These are phyloP conservation scores for Epichloe sylvatica DNA, from an alignment of 2,329 filamentous ascomycete genomes.

Conservation along the genomic window DNA sequence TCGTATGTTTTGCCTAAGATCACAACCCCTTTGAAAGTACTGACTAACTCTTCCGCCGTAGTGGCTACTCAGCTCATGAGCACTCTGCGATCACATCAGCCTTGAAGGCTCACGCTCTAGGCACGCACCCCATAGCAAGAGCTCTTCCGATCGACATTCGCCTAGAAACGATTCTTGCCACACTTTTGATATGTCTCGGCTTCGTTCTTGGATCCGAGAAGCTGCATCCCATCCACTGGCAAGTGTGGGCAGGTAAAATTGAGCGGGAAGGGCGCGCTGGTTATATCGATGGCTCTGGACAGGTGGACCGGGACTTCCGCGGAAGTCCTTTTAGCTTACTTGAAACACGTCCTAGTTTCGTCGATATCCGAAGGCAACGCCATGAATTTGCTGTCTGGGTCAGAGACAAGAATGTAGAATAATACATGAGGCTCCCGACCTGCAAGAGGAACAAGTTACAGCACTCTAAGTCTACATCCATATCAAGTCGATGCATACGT, in stretches of 20 bases:
- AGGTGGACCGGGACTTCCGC: slow-evolving; percentile 54
- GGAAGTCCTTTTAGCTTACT: slow-evolving; percentile 69
- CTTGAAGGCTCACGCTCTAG: slow-evolving; percentile 28
- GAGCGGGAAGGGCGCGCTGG: slow-evolving; percentile 57
- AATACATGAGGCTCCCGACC: too few species aligned
- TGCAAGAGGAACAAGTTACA: too few species aligned
- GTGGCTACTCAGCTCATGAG: slow-evolving; percentile 93
- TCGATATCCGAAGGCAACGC: slow-evolving; percentile 72
- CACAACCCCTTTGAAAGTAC: not conserved
- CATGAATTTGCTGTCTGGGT: slow-evolving; percentile 70
- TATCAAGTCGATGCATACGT: too few species aligned
- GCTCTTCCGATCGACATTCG: slow-evolving; percentile 73
- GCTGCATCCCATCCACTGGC: slow-evolving; percentile 74
- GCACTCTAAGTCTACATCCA: too few species aligned
- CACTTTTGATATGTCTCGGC: slow-evolving; percentile 68
- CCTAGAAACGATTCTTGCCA: slow-evolving; percentile 70
- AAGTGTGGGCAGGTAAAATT: slow-evolving; percentile 69
- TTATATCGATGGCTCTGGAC: slow-evolving; percentile 42
- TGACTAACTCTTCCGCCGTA: slow-evolving; percentile 25
- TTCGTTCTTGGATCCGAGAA: slow-evolving; percentile 65
- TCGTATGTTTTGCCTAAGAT: slow-evolving; percentile 47
- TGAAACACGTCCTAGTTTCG: slow-evolving; percentile 71
- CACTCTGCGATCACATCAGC: slow-evolving; percentile 61
- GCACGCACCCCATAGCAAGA: slow-evolving; percentile 26
- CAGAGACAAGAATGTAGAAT: slow-evolving; percentile 20